phyloP scores from a whole-genome alignment of 2,329 filamentous ascomycete genomes.

The Sclerotinia glacialis region DNA sequence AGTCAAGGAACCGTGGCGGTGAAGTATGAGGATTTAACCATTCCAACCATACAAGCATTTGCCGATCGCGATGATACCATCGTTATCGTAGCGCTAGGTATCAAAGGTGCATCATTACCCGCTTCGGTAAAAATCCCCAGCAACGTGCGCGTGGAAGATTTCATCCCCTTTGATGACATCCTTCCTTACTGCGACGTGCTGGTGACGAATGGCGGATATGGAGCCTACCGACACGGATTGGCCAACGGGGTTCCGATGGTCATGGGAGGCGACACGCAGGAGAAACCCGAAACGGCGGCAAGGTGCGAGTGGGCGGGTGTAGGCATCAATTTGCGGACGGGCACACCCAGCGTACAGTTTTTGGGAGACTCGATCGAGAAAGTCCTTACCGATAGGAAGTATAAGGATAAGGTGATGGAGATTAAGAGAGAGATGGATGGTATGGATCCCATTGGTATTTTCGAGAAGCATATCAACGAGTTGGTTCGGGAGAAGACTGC shows the following conservation, averaged over 20 bases:
- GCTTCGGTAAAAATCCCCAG: slow-evolving; percentile 34
- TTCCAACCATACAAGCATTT: slow-evolving; percentile 41
- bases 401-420: not conserved
- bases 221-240: slow-evolving; percentile 39
- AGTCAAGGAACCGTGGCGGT: slow-evolving; percentile 40
- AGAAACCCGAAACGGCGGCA: slow-evolving; percentile 36
- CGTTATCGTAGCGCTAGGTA: slow-evolving; percentile 38
- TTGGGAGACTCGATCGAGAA: not conserved
- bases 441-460: not conserved
- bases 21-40: slow-evolving; percentile 38
- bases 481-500: not conserved
- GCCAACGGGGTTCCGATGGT: slow-evolving; percentile 40
- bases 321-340: not conserved
- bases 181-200: slow-evolving; percentile 40
- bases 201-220: slow-evolving; percentile 41
- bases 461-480: not conserved
- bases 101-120: slow-evolving; percentile 33
- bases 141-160: slow-evolving; percentile 39
- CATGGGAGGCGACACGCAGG: slow-evolving; percentile 38
- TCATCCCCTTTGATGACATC: slow-evolving; percentile 41
- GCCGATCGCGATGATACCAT: slow-evolving; percentile 37
- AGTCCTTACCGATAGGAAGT: not conserved
- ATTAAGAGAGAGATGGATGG: not conserved
- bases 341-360: not conserved
- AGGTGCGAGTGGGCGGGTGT: not conserved